Conservation (phyloP, 2,329 filamentous ascomycete genomes). For the Eutypa lata region DNA sequence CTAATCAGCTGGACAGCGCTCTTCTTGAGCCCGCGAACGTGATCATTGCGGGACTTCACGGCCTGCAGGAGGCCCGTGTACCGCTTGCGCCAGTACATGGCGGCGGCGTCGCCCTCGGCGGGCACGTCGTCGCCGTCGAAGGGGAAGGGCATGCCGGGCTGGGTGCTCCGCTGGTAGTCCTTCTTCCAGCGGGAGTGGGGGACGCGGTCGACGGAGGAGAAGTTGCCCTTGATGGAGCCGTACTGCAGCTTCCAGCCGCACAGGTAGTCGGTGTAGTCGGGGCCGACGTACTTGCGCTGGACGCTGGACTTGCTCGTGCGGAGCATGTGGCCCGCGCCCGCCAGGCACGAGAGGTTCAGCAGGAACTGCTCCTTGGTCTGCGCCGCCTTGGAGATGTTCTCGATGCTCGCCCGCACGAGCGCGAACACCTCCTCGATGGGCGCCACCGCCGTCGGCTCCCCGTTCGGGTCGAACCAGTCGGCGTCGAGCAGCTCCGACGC, state of each 20-base stretch:
- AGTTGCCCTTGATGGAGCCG: constrained; percentile 50
- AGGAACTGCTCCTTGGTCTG: constrained; percentile 53
- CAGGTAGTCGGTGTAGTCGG: constrained; percentile 43
- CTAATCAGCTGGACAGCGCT: background rate
- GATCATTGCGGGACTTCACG: constrained; percentile 1
- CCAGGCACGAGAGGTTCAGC: constrained; percentile 56
- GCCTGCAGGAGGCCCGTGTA: constrained; percentile 18
- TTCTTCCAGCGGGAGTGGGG: constrained; percentile 40
- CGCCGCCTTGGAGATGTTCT: constrained; percentile 49
- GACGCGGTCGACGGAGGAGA: constrained; percentile 50
- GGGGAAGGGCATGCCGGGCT: constrained; percentile 10
- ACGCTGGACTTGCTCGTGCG: constrained; percentile 37
- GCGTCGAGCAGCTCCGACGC: constrained; percentile 47
- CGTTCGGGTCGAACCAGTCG: constrained; percentile 49
- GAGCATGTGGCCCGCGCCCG: constrained; percentile 51
- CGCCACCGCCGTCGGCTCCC: constrained; percentile 39
- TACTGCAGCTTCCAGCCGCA: constrained; percentile 55
- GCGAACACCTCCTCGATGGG: constrained; percentile 51
- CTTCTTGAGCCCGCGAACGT: background rate
- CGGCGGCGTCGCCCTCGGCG: constrained; percentile 27
- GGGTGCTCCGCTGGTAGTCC: constrained; percentile 14
- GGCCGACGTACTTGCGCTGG: constrained; percentile 40
- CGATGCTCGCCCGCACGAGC: constrained; percentile 51
- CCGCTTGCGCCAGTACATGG: constrained; percentile 24
- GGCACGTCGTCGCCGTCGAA: constrained; percentile 20